Evolutionary conservation across 2,329 filamentous ascomycete species (phyloP).

Genomic region (Aspergillaceae sp.): DNA sequence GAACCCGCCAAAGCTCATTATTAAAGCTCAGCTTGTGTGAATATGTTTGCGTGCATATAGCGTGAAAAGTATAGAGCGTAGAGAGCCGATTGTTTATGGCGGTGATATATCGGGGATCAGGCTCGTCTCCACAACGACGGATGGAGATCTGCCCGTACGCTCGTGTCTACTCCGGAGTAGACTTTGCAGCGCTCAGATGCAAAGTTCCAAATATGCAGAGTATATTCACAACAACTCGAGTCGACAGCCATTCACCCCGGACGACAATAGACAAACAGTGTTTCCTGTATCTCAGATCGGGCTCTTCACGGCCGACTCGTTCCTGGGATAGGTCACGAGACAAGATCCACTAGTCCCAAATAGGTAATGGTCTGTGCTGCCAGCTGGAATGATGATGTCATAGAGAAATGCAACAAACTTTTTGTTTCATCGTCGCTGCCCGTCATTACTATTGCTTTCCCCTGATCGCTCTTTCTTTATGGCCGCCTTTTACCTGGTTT

Average conservation of each 20-base stretch:
- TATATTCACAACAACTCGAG: neutral
- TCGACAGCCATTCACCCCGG: neutral
- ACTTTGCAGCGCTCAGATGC: too few species aligned
- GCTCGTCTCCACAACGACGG: slow-evolving; percentile 27
- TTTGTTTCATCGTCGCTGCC: too few species aligned
- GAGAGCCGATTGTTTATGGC: slow-evolving; percentile 12
- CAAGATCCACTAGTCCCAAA: slow-evolving; percentile 13
- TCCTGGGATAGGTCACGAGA: slow-evolving; percentile 19
- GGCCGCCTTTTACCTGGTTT: too few species aligned
- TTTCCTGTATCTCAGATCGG: neutral
- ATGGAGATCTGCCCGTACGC: slow-evolving; percentile 1
- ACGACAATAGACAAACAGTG: slow-evolving; percentile 4
- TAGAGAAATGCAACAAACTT: too few species aligned
- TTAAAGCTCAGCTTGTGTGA: neutral
- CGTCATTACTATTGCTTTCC: too few species aligned
- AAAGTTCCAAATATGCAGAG: too few species aligned
- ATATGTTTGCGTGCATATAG: slow-evolving; percentile 5
- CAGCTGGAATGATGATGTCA: too few species aligned
- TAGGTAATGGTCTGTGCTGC: neutral
- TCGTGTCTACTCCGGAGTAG: too few species aligned
- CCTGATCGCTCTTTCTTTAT: too few species aligned
- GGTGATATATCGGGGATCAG: slow-evolving; percentile 11
- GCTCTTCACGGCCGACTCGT: neutral
- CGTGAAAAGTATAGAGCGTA: slow-evolving; percentile 6
- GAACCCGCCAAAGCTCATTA: slow-evolving; percentile 82